phyloP scores from a whole-genome alignment of 2,329 filamentous ascomycete species.

The Trichoderma sp. region DNA sequence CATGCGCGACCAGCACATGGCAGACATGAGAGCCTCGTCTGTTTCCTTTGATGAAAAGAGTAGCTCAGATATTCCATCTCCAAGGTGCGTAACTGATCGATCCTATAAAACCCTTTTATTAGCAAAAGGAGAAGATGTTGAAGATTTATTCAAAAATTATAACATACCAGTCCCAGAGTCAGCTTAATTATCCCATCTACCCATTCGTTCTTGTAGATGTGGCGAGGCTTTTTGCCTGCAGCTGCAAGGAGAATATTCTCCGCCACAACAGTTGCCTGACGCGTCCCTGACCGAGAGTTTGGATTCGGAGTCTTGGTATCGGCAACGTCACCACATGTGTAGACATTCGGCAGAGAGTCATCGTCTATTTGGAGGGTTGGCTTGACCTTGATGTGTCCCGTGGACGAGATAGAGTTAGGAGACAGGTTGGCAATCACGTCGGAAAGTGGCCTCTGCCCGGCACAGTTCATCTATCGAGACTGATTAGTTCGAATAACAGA shows the following conservation, averaged over 20 bases:
- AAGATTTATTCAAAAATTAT: too few species aligned
- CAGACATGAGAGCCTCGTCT: slow-evolving; percentile 44
- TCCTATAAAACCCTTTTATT: slow-evolving; percentile 33
- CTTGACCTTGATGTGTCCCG: slow-evolving; percentile 53
- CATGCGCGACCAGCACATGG: slow-evolving; percentile 42
- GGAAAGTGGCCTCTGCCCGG: slow-evolving; percentile 58
- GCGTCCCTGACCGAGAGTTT: slow-evolving; percentile 54
- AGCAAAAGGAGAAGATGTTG: neutral
- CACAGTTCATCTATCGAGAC: slow-evolving; percentile 52
- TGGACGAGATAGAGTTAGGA: slow-evolving; percentile 43
- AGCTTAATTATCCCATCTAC: slow-evolving; percentile 52
- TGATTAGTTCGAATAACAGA: neutral
- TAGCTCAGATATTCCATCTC: slow-evolving; percentile 44
- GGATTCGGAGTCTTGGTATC: slow-evolving; percentile 46
- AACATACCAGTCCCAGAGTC: slow-evolving; percentile 51
- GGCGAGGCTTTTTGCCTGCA: slow-evolving; percentile 38
- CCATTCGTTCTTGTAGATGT: slow-evolving; percentile 44
- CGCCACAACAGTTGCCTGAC: slow-evolving; percentile 52
- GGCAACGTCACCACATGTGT: slow-evolving; percentile 63
- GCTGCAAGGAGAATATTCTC: slow-evolving; percentile 54
- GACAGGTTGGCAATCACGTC: slow-evolving; percentile 44
- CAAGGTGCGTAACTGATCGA: slow-evolving; percentile 44
- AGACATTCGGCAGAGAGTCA: slow-evolving; percentile 50
- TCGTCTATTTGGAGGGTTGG: slow-evolving; percentile 57
- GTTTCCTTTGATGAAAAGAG: slow-evolving; percentile 43